Evolutionary conservation across 495 filamentous ascomycete genomes (phyloP), one percentile per base, ranked within the genome.

Genomic region (Rhypophila decipiens): DNA sequence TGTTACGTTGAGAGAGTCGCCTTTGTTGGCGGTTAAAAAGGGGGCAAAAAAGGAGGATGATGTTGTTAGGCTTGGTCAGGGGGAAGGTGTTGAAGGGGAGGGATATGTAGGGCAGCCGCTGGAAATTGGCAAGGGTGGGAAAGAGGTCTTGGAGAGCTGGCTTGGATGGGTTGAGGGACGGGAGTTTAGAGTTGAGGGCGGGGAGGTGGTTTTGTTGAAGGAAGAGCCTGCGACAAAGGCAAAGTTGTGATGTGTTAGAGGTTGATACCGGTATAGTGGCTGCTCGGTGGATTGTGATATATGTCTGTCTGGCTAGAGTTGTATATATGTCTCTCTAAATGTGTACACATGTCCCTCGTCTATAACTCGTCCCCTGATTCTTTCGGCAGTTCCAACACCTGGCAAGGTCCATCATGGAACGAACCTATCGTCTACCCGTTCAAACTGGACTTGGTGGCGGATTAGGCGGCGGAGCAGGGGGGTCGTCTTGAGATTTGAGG

Each of bases 81-180:
- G 75, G 15, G 44, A 53, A 4, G 76, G 74, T 0, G 61, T 75
- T 3, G 60, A 72, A 8, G 76, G 80, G 2, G 71, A 80, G 33
- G 84, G 82, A 2, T 95, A 90, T 78, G 59, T 48, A 0, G 78
- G 80, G 3, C 64, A 64, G 11, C 64, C 72, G 2, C 64, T 97
- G 42, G 57, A 55, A 4, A 78, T 87, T 13, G 86, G 88, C 0
- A 66, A 77, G 15, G 88, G 85, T 11, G 88, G 89, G 5, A 78
- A 83, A 58, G 79, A 84, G 34, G 73, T 78, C 3, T 53, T 97
- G 50, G 68, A 72, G 41, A 61, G 77, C 42, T 97, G 91, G 91
- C 71, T 85, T 56, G 87, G 87, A 11, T 93, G 87, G 86, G 74
- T 72, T 43, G 74, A 72, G 51, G 88, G 84, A 0, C 71, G 70